Conservation (phyloP, 2,329 filamentous ascomycete species). For the Ceratocystis harringtonii region DNA sequence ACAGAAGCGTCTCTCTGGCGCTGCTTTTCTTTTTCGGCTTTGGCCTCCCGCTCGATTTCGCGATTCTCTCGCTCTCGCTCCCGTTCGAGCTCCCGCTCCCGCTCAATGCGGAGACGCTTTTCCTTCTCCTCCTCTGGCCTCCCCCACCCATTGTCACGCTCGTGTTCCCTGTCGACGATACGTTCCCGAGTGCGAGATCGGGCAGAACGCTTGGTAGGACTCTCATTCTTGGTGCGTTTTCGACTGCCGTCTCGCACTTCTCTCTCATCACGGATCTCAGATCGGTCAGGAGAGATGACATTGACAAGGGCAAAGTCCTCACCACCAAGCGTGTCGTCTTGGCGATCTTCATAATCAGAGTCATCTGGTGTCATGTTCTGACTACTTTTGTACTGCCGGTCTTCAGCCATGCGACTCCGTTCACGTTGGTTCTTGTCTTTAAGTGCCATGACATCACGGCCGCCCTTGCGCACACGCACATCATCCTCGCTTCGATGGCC, state of each 20-base stretch:
- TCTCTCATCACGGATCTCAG: not conserved
- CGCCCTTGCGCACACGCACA: not conserved
- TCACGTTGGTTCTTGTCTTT: not conserved
- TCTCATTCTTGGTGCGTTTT: slow-evolving; percentile 2
- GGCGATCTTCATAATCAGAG: not conserved
- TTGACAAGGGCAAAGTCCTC: slow-evolving; percentile 6
- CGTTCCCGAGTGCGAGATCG: slow-evolving; percentile 4
- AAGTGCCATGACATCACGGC: not conserved
- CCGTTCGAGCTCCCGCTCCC: not conserved
- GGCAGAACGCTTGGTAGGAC: not conserved
- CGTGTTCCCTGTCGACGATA: not conserved
- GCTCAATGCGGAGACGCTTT: not conserved
- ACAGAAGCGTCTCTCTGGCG: not conserved
- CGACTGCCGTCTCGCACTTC: not conserved
- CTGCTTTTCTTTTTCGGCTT: not conserved
- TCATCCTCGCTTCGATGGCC: not conserved
- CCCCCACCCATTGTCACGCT: not conserved
- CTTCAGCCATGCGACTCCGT: not conserved
- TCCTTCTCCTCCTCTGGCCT: not conserved
- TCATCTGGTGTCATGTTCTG: not conserved
- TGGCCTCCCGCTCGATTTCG: not conserved
- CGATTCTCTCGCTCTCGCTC: slow-evolving; percentile 1
- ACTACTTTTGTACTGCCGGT: not conserved
- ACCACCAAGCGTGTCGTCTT: slow-evolving; percentile 2
- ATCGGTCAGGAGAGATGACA: slow-evolving; percentile 1